Base-by-base conservation (phyloP, 805 yeast species). In the Wickerhamomyces hampshirensis region DNA sequence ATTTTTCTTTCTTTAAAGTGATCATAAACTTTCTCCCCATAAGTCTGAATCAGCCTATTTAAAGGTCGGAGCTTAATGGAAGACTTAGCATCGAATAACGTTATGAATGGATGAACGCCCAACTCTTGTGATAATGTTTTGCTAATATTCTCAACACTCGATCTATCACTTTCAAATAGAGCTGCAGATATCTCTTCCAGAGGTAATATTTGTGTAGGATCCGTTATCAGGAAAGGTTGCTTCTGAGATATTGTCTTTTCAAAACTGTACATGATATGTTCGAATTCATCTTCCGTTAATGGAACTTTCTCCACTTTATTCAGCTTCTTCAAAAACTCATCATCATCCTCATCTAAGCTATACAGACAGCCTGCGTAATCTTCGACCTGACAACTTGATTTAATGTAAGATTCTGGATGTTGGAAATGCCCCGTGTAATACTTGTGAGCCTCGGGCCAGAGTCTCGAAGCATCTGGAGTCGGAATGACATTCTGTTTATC, bases 331-430 rank as follows among this genome's bases (percentile, higher is more conserved):
- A 87, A 60, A 52, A 82, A 91, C 39, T 59, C 75, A 23, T 79
- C 94, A 60, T 93, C 98, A 6, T 50, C 70, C 58, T 91, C 98
- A 61, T 93, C 98, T 84, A 93, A 77, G 60, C 80, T 80, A 61
- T 89, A 93, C 14, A 78, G 78, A 31, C 83, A 77, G 1, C 97
- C 96, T 14, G 78, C 70, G 16, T 95, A 84, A 56, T 93, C 98
- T 54, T 93, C 98, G n/a, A 91, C 93, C 0, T 96, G 91, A 5
- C 96, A 94, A 28, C 95, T 84, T 50, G 85, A 85, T 49, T 87
- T 82, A 38, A 93, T 84, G 56, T 88, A 91, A 9, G 84, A 69
- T 15, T 77, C 76, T 0, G 98, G 96, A 43, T 78, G 80, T 4
- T 58, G 58, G 59, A 84, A 91, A 17, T 66, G 60, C 24, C 83